These are phyloP conservation scores for Aspergillus sp. DNA, from an alignment of 2,329 filamentous ascomycete species.

Conservation along the genomic window DNA sequence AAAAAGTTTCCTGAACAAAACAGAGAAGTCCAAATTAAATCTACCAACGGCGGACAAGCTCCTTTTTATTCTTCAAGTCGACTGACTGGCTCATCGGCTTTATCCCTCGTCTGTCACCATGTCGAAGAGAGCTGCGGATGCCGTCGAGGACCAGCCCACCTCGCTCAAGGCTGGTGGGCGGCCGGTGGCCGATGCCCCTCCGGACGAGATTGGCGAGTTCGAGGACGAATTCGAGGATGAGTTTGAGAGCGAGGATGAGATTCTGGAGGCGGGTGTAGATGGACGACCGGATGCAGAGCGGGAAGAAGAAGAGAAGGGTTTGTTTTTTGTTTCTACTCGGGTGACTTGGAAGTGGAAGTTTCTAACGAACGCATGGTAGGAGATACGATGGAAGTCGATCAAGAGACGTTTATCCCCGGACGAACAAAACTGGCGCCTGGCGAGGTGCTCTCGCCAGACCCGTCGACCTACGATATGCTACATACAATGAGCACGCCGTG, in stretches of 20 bases:
- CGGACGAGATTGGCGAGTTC: conserved; percentile 53
- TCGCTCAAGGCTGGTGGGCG: conserved; percentile 56
- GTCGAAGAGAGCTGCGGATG: conserved; percentile 54
- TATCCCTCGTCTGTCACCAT: conserved; percentile 32
- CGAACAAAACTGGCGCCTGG: conserved; percentile 83
- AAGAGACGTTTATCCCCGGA: conserved; percentile 91
- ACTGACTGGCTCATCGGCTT: not conserved
- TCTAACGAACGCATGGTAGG: conserved; percentile 9
- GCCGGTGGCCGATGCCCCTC: conserved; percentile 43
- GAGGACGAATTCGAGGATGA: conserved; percentile 88
- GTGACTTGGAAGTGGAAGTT: not conserved
- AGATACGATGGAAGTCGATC: conserved; percentile 85
- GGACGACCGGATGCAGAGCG: conserved; percentile 85
- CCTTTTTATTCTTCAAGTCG: not conserved
- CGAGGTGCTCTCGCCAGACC: conserved; percentile 82
- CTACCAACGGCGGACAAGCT: no score
- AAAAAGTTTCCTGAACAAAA: conserved; percentile 8
- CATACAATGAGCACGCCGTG: conserved; percentile 89
- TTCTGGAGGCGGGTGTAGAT: conserved; percentile 89
- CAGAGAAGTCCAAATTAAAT: no score
- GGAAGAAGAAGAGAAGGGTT: conserved; percentile 74
- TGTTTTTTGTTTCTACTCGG: conserved; percentile 10
- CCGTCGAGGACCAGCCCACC: conserved; percentile 41
- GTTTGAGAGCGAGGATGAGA: conserved; percentile 87
- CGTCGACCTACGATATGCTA: conserved; percentile 95